These are phyloP conservation scores for Achaetomium macrosporum DNA, from an alignment of 2,329 filamentous ascomycete genomes.

Conservation along the genomic window DNA sequence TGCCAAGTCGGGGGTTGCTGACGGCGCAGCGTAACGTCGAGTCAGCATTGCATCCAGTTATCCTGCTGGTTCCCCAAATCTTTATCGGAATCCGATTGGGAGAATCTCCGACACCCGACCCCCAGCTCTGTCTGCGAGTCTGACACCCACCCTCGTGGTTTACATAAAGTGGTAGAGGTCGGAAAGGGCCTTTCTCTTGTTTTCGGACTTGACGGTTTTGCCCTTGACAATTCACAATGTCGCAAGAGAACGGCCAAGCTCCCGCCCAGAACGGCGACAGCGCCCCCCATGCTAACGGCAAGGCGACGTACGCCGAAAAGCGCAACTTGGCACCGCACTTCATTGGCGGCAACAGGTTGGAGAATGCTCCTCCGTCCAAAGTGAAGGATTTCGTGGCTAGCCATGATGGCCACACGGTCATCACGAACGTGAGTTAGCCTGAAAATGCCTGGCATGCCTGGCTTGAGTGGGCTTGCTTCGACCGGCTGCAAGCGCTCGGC, in stretches of 20 bases:
- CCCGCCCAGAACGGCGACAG: constrained; percentile 40
- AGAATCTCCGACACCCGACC: constrained; percentile 5
- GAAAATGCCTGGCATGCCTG: background rate
- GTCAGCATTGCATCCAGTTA: constrained; percentile 12
- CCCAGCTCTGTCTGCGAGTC: background rate
- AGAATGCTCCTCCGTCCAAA: constrained; percentile 72
- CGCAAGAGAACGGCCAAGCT: constrained; percentile 40
- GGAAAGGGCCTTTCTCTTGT: background rate
- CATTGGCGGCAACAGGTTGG: constrained; percentile 87
- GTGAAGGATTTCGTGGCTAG: constrained; percentile 94
- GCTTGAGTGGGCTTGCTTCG: background rate
- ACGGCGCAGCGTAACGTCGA: constrained; percentile 8
- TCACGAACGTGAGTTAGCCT: constrained; percentile 73
- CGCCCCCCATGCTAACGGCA: constrained; percentile 51
- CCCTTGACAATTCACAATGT: constrained; percentile 40
- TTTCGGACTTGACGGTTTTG: constrained; percentile 3
- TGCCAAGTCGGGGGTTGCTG: constrained; percentile 7
- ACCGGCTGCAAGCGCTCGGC: background rate
- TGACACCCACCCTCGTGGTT: constrained; percentile 11
- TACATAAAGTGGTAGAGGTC: constrained; percentile 8
- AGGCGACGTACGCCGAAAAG: constrained; percentile 68
- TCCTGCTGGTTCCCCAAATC: background rate
- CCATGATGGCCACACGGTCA: constrained; percentile 93
- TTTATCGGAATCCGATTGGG: constrained; percentile 15
- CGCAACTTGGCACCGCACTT: constrained; percentile 86